Conservation (phyloP, 176 grass and related monocot species). For the Eragrostis nindensis region DNA sequence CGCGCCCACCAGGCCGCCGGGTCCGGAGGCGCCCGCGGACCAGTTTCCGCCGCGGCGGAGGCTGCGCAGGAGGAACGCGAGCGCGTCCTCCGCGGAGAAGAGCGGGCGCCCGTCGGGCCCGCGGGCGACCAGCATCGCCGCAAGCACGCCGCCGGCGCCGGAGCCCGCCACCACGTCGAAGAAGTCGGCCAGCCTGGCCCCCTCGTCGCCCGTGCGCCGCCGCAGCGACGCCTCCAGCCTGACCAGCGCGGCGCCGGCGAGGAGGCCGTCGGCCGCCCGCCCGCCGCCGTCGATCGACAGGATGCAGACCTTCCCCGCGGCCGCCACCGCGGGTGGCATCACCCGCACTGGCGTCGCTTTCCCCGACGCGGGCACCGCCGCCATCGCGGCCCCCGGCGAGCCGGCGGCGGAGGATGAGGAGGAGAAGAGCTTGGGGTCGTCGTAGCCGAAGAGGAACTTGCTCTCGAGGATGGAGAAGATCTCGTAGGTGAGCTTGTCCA, state of each 20-base stretch:
- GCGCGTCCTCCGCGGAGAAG: conserved; percentile 81
- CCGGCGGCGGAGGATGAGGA: neutral
- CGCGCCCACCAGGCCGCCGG: conserved; percentile 27
- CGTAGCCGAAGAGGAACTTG: conserved; percentile 93
- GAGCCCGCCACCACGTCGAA: conserved; percentile 91
- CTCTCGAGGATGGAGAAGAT: conserved; percentile 98
- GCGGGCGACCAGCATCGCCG: conserved; percentile 78
- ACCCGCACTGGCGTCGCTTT: conserved; percentile 18
- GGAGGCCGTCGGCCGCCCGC: conserved; percentile 68
- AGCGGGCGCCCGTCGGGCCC: conserved; percentile 56
- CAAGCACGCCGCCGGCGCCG: conserved; percentile 85
- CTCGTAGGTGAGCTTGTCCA: conserved; percentile 95
- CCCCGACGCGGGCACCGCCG: neutral
- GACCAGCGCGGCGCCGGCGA: conserved; percentile 69
- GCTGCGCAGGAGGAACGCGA: conserved; percentile 60
- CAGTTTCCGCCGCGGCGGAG: conserved; percentile 20
- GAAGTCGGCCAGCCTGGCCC: conserved; percentile 67
- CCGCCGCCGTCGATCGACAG: conserved; percentile 92
- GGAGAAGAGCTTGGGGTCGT: conserved; percentile 71
- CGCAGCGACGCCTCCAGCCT: conserved; percentile 72
- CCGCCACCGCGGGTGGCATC: too few species aligned
- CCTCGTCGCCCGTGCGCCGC: conserved; percentile 54
- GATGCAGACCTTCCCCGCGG: conserved; percentile 57
- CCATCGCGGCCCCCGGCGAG: neutral
- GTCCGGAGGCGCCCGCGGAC: conserved; percentile 6